These are phyloP conservation scores for Krasilnikovozyma curviuscula DNA, from an alignment of 768 basidiomycete genomes.

Conservation along the genomic window DNA sequence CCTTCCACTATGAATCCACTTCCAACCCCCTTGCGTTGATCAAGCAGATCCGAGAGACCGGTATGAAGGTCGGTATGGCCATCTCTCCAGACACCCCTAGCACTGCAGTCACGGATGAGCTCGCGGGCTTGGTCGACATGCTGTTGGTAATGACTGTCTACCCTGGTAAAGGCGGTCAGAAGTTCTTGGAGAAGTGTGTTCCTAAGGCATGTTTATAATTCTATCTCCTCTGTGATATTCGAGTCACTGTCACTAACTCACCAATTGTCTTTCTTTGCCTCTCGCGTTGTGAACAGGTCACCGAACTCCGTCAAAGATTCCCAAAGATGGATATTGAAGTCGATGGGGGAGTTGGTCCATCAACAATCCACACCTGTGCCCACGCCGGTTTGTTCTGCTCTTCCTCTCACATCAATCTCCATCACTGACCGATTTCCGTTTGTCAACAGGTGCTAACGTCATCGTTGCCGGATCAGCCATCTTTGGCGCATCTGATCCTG, in stretches of 20 bases:
- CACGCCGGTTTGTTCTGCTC: slow-evolving; percentile 46
- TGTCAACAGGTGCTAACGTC: slow-evolving; percentile 70
- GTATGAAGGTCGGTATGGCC: slow-evolving; percentile 88
- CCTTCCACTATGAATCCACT: slow-evolving; percentile 90
- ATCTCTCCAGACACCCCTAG: slow-evolving; percentile 92
- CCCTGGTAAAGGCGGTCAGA: slow-evolving; percentile 87
- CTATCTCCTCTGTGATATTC: not conserved
- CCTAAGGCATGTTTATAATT: slow-evolving; percentile 35
- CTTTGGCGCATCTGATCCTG: slow-evolving; percentile 61
- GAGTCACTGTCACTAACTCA: not conserved
- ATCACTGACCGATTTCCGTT: no score
- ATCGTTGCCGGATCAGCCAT: slow-evolving; percentile 96
- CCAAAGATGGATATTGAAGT: slow-evolving; percentile 93
- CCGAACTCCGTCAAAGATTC: slow-evolving; percentile 72
- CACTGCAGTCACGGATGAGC: slow-evolving; percentile 61
- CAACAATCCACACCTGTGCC: slow-evolving; percentile 71
- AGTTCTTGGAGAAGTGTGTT: slow-evolving; percentile 80
- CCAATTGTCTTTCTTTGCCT: not conserved
- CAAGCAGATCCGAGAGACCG: slow-evolving; percentile 51
- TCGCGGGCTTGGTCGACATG: slow-evolving; percentile 76
- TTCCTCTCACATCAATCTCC: no score
- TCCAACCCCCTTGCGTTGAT: slow-evolving; percentile 61
- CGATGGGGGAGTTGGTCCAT: slow-evolving; percentile 89
- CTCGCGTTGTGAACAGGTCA: slow-evolving; percentile 31
- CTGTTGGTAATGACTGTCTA: slow-evolving; percentile 96